Evolutionary conservation across 1,139 yeast species (phyloP).

Genomic region (Blastobotrys ciferrii): DNA sequence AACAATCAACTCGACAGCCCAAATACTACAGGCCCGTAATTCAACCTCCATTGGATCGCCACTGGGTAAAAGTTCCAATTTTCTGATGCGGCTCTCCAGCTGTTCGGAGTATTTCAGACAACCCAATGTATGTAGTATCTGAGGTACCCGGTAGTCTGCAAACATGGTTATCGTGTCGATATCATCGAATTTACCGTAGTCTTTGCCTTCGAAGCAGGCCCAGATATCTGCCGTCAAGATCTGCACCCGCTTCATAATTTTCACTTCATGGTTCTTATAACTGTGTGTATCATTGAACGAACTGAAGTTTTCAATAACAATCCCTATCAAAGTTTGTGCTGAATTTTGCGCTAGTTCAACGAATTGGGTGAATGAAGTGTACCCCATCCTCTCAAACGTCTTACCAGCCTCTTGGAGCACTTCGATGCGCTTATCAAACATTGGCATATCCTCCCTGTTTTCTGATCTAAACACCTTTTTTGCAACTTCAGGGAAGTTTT

Average conservation of each 20-base stretch:
- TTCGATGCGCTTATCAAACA: constrained; percentile 35
- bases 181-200: constrained; percentile 39
- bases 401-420: constrained; percentile 41
- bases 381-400: constrained; percentile 25
- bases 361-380: constrained; percentile 28
- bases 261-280: constrained; percentile 34
- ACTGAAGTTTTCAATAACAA: constrained; percentile 31
- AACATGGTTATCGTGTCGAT: constrained; percentile 45
- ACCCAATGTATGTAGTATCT: constrained; percentile 39
- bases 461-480: constrained; percentile 35
- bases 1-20: constrained; percentile 41
- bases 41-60: constrained; percentile 41
- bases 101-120: constrained; percentile 37
- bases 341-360: constrained; percentile 31
- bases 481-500: constrained; percentile 29
- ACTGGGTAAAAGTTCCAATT: constrained; percentile 25
- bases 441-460: constrained; percentile 37
- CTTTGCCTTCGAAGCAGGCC: constrained; percentile 43
- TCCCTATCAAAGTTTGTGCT: constrained; percentile 35
- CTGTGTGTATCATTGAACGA: constrained; percentile 38
- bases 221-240: constrained; percentile 44
- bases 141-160: constrained; percentile 48
- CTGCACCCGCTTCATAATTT: constrained; percentile 42
- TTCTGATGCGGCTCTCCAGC: constrained; percentile 28
- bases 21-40: constrained; percentile 42